phyloP scores from a whole-genome alignment of 164 flowering plant genomes.

The Chimonanthus salicifolius region DNA sequence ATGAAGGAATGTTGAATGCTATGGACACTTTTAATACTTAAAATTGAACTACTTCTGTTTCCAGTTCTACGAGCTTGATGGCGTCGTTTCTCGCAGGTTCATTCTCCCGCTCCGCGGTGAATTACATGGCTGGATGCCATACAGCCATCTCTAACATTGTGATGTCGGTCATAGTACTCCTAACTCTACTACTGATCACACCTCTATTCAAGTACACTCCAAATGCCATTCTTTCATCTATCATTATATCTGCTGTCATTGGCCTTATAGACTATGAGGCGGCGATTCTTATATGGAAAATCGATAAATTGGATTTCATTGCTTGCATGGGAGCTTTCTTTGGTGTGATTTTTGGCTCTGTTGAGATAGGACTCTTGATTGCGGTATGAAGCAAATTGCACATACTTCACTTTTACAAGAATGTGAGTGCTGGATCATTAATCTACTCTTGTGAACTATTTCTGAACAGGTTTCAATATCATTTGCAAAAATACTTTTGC shows the following conservation, averaged over 20 bases:
- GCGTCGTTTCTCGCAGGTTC: slow-evolving; percentile 52
- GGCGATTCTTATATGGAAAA: slow-evolving; percentile 69
- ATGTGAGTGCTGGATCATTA: not conserved
- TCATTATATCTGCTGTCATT: slow-evolving; percentile 79
- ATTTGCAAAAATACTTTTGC: slow-evolving; percentile 70
- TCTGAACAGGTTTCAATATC: slow-evolving; percentile 59
- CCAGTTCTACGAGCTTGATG: not conserved
- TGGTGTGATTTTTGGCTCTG: slow-evolving; percentile 73
- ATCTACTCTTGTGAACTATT: not conserved
- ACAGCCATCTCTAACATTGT: slow-evolving; percentile 89
- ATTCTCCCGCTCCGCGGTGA: slow-evolving; percentile 91
- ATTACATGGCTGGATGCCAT: slow-evolving; percentile 88
- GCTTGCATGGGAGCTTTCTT: slow-evolving; percentile 94
- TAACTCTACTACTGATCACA: slow-evolving; percentile 68
- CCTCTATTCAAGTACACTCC: slow-evolving; percentile 93
- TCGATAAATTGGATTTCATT: slow-evolving; percentile 81
- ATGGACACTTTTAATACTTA: too few relatives aligned
- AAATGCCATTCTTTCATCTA: slow-evolving; percentile 82
- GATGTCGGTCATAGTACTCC: slow-evolving; percentile 69
- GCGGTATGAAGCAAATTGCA: slow-evolving; percentile 42
- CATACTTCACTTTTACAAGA: not conserved
- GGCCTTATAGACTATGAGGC: slow-evolving; percentile 66
- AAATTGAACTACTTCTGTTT: not conserved
- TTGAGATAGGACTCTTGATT: slow-evolving; percentile 83
- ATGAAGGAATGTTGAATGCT: too few relatives aligned